phyloP scores from a whole-genome alignment of 306 rosid genomes.

The Quercus robur region DNA sequence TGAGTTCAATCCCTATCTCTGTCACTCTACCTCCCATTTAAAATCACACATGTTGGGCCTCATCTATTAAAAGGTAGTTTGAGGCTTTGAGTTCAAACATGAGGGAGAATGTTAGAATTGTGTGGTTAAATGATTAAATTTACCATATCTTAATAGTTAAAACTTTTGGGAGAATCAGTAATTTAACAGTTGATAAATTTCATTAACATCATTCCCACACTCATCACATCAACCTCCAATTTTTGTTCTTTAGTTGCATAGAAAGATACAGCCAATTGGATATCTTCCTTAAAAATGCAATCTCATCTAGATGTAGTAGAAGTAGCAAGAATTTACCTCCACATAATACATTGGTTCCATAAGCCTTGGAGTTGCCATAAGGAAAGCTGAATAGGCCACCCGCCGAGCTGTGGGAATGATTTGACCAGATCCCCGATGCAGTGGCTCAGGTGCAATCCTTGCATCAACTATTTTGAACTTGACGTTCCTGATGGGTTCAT shows the following conservation, averaged over 20 bases:
- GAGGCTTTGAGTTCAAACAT: too few species aligned
- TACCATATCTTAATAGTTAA: too few species aligned
- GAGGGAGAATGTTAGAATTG: too few species aligned
- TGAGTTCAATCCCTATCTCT: too few species aligned
- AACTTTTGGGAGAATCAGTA: fast-evolving
- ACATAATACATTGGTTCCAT: slow-evolving; percentile 97
- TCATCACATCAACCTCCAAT: background rate
- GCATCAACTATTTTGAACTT: slow-evolving; percentile 99
- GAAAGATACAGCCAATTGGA: background rate
- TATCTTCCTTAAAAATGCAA: slow-evolving; percentile 11
- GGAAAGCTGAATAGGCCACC: slow-evolving; percentile 93
- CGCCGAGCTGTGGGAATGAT: slow-evolving; percentile 89
- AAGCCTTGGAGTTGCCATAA: slow-evolving; percentile 97
- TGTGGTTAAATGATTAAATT: too few species aligned
- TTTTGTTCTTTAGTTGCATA: background rate
- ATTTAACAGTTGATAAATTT: too few species aligned
- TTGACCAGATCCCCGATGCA: slow-evolving; percentile 92
- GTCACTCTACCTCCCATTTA: too few species aligned
- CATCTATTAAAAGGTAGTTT: too few species aligned
- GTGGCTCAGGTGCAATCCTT: slow-evolving; percentile 85
- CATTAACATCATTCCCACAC: background rate
- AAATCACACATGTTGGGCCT: too few species aligned
- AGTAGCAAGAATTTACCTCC: slow-evolving; percentile 51
- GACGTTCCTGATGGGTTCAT: slow-evolving; percentile 95
- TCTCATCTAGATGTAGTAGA: background rate